Base-by-base conservation (phyloP, 805 yeast species). In the Limtongozyma cylindracea region DNA sequence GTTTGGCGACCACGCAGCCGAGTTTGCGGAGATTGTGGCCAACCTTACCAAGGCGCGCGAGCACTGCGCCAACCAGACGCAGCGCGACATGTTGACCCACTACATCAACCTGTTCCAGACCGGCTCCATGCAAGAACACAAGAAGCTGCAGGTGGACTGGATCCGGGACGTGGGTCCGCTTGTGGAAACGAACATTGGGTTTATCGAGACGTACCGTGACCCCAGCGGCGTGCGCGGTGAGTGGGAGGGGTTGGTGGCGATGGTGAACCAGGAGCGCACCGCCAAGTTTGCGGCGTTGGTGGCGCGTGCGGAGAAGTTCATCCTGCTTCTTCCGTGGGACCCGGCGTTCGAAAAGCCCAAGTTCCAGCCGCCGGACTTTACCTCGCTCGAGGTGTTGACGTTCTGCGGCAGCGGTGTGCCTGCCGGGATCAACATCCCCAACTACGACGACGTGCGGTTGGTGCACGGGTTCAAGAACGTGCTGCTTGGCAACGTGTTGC, bases 291-390 rank as follows among this genome's bases (percentile, higher is more conserved):
- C 69, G 13, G 51, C 50, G 8, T 53, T 78, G 30, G 93, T 78
- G 13, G 43, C 49, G 11, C 53, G 53, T 27, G 93, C 92, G 10
- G 56, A 62, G 20, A 43, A 49, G 8, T 73, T 64, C 38, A 72
- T 78, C 28, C 29, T 51, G 2, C 43, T 59, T 31, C 55, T 78
- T 31, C 93, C 94, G 14, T 78, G 94, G 94, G 58, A 56, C 26
- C 40, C 49, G 25, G 60, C 55, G 12, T 77, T 54, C 38, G 94
- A 78, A 43, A 78, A 78, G 43, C 88, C 74, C 38, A 56, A 38
- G n/a, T 78, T 78, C 43, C 69, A 76, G 21, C 84, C 93, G 13
- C 94, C 94, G 11, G 94, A 78, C 44, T 78, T 78, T 47, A 76
- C 92, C 4, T 74, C 91, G 2, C 54, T 78, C 33, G 94, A 78